Conservation (phyloP, 345 rosid genomes). For the Melastoma malabathricum region DNA sequence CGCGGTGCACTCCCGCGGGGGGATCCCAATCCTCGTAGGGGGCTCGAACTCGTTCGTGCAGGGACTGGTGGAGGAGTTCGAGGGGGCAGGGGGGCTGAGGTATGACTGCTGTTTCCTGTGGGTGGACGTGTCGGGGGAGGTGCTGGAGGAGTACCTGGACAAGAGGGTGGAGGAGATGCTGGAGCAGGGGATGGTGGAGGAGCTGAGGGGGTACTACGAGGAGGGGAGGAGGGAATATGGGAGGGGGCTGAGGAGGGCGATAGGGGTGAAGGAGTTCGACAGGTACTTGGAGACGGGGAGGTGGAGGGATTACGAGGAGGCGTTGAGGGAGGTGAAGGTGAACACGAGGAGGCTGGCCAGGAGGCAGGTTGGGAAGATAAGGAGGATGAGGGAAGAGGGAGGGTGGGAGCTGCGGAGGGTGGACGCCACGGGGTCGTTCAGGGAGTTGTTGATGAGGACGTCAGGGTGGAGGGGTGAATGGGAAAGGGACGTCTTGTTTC, state of each 20-base stretch:
- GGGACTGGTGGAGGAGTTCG: constrained; percentile 45
- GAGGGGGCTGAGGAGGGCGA: constrained; percentile 58
- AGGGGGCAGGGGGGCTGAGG: constrained; percentile 26
- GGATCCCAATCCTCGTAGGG: constrained; percentile 62
- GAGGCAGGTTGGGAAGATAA: constrained; percentile 61
- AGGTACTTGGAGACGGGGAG: constrained; percentile 24
- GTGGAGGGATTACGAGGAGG: constrained; percentile 37
- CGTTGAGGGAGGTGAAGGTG: constrained; percentile 56
- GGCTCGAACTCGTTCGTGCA: constrained; percentile 84
- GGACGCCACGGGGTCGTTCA: constrained; percentile 62
- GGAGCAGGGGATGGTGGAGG: constrained; percentile 74
- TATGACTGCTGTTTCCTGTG: constrained; percentile 72
- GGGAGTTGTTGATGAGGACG: constrained; percentile 14
- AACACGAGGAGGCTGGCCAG: constrained; percentile 72
- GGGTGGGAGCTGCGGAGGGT: constrained; percentile 70
- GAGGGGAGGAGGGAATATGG: constrained; percentile 12
- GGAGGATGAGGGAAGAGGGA: constrained; percentile 20
- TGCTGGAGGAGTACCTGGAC: constrained; percentile 48
- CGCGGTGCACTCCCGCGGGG: constrained; percentile 26
- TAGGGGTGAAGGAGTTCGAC: constrained; percentile 86
- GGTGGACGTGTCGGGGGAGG: constrained; percentile 59
- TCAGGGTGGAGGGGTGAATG: constrained; percentile 44
- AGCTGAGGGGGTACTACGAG: constrained; percentile 36
- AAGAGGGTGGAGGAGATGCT: constrained; percentile 87
- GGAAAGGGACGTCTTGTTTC: constrained; percentile 47